Conservation (phyloP, 2,329 filamentous ascomycete genomes). For the Magnaporthales sp. region DNA sequence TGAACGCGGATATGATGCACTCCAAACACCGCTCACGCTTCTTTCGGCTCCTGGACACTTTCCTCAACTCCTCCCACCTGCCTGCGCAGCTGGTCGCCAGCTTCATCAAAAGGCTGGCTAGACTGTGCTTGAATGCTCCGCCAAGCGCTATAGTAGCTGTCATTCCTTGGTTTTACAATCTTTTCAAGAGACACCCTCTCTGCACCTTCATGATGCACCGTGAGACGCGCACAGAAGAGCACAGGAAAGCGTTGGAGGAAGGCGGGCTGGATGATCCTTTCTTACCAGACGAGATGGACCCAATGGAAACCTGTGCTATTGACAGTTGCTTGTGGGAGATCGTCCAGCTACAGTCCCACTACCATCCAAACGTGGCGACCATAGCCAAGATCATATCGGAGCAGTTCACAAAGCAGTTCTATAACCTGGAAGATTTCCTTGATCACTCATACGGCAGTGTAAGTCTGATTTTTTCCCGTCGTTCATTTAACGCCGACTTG, state of each 20-base stretch:
- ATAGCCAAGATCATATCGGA: slow-evolving; percentile 90
- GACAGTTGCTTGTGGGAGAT: slow-evolving; percentile 95
- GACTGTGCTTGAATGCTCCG: slow-evolving; percentile 78
- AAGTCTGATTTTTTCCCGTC: slow-evolving; percentile 27
- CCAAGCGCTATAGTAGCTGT: slow-evolving; percentile 83
- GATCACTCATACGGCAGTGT: slow-evolving; percentile 85
- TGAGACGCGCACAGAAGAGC: slow-evolving; percentile 48
- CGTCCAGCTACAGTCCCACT: slow-evolving; percentile 82
- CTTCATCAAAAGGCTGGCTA: slow-evolving; percentile 88
- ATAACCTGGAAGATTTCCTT: slow-evolving; percentile 94
- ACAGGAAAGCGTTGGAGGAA: slow-evolving; percentile 48
- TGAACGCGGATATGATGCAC: slow-evolving; percentile 80
- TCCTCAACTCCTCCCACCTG: slow-evolving; percentile 84
- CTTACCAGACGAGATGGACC: slow-evolving; percentile 64
- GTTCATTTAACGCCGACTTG: neutral
- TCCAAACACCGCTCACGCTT: slow-evolving; percentile 88
- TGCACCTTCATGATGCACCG: slow-evolving; percentile 97
- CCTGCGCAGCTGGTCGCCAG: slow-evolving; percentile 85
- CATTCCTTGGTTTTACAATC: slow-evolving; percentile 91
- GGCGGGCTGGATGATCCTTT: slow-evolving; percentile 66
- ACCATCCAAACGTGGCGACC: slow-evolving; percentile 93
- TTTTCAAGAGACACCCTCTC: slow-evolving; percentile 79
- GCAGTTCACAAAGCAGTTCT: slow-evolving; percentile 93
- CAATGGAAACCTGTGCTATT: slow-evolving; percentile 77
- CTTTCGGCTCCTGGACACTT: slow-evolving; percentile 85